A percentile compares a stretch with the other conserved stretches of the same genome.
Conservation (phyloP, 192 early-diverging fungal species). For the Mycoemilia scoparia region DNA sequence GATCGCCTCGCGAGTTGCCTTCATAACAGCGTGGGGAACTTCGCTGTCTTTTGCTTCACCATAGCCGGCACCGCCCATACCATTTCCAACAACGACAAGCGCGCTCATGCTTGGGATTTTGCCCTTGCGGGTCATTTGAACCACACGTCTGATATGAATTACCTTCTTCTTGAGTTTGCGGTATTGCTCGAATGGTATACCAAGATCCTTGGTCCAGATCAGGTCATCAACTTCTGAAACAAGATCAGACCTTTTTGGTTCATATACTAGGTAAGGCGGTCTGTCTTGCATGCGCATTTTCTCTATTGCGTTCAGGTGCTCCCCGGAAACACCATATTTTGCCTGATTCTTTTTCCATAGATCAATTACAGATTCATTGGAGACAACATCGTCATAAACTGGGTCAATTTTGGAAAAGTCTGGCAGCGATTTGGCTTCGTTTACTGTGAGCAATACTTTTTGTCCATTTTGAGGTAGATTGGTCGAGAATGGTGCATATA, state of each 20-base stretch:
- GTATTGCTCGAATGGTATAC: conserved; percentile 36
- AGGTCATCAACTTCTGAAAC: conserved; percentile 7
- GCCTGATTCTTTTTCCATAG: conserved; percentile 28
- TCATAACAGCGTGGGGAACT: conserved; percentile 53
- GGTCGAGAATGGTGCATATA: no score
- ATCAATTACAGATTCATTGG: conserved; percentile 21
- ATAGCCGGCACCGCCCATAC: conserved; percentile 75
- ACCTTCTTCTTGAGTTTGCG: conserved; percentile 44
- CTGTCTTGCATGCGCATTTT: no score
- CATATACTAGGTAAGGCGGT: no score
- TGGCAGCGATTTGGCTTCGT: conserved; percentile 3
- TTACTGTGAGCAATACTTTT: conserved; percentile 1
- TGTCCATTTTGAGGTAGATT: no score
- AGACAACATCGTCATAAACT: conserved; percentile 19
- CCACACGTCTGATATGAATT: conserved; percentile 51
- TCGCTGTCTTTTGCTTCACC: conserved; percentile 83
- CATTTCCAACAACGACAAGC: conserved; percentile 89
- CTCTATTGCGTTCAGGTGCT: no score
- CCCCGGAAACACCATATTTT: conserved; percentile 6
- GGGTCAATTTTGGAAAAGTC: conserved; percentile 17
- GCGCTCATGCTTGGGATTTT: conserved; percentile 71
- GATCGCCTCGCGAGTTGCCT: conserved; percentile 75
- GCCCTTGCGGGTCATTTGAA: conserved; percentile 63
- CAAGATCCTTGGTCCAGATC: conserved; percentile 26
- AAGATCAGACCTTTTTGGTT: conserved; percentile 4